Percentiles rank a stretch among this genome's conserved stretches.
phyloP scores from a whole-genome alignment of 805 yeast genomes.

The Danielia reshetovae region DNA sequence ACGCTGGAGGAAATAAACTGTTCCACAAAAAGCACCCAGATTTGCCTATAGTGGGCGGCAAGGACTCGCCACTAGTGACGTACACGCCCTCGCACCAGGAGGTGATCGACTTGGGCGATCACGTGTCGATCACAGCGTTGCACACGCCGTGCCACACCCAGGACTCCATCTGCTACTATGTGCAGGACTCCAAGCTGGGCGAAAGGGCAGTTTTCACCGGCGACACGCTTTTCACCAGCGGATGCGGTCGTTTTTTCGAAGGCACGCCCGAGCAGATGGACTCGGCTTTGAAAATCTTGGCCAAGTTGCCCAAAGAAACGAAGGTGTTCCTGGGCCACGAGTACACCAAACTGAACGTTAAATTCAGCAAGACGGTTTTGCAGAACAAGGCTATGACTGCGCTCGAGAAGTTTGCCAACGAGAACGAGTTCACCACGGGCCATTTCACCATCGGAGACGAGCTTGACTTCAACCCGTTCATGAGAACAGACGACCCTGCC shows the following conservation, averaged over 20 bases:
- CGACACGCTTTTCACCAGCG: constrained; percentile 89
- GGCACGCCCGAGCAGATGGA: constrained; percentile 85
- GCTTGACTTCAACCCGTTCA: constrained; percentile 79
- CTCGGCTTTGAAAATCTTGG: constrained; percentile 54
- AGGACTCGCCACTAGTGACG: constrained; percentile 69
- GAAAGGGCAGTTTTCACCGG: constrained; percentile 87
- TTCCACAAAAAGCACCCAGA: constrained; percentile 39
- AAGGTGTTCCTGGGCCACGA: constrained; percentile 93
- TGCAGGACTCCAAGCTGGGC: constrained; percentile 56
- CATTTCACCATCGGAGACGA: constrained; percentile 82
- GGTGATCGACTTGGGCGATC: constrained; percentile 57
- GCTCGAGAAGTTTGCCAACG: constrained; percentile 48
- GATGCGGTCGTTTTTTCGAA: constrained; percentile 96
- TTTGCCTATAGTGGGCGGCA: constrained; percentile 78
- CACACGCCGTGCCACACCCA: constrained; percentile 98
- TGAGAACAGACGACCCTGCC: constrained; percentile 66
- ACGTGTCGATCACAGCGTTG: constrained; percentile 67
- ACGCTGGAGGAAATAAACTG: constrained; percentile 76
- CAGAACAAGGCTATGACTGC: constrained; percentile 48
- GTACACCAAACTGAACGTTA: constrained; percentile 79
- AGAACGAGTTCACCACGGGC: constrained; percentile 80
- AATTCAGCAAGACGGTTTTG: constrained; percentile 67
- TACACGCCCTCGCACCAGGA: constrained; percentile 66
- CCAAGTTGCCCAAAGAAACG: constrained; percentile 63
- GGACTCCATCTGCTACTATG: constrained; percentile 89